Evolutionary conservation across 78 protist genomes (phyloP).

Genomic region (Andalucia godoyi): DNA sequence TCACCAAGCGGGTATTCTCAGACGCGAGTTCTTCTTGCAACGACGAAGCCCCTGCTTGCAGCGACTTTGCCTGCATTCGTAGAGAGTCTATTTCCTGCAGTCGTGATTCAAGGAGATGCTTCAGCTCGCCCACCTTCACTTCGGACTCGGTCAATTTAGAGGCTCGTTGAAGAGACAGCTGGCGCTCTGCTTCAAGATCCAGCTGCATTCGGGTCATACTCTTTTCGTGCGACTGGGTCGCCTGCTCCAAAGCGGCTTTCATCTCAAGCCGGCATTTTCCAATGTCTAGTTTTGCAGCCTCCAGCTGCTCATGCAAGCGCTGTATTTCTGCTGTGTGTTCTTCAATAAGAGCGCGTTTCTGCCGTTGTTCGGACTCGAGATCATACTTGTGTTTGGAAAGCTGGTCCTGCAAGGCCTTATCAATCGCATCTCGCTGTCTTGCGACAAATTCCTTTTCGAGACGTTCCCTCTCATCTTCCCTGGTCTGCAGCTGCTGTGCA

Average conservation of each 20-base stretch:
- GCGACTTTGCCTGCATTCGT: too few relatives aligned
- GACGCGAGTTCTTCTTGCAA: too few relatives aligned
- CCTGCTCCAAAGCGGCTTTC: neutral
- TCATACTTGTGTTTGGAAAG: neutral
- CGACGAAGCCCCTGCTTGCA: too few relatives aligned
- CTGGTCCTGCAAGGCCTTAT: neutral
- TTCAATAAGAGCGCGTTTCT: neutral
- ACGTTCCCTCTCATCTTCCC: conserved; percentile 1
- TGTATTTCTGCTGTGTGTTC: neutral
- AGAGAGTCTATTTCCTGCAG: too few relatives aligned
- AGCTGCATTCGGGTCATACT: too few relatives aligned
- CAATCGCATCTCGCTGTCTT: neutral
- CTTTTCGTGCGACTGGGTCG: neutral
- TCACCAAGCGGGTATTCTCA: too few relatives aligned
- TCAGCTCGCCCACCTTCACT: neutral
- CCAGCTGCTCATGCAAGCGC: neutral
- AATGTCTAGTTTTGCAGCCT: neutral
- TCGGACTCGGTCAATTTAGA: neutral
- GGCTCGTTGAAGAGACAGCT: too few relatives aligned
- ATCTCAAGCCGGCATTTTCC: neutral
- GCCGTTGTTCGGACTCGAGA: neutral
- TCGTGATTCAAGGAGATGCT: too few relatives aligned
- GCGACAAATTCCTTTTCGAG: neutral
- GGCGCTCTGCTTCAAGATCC: too few relatives aligned
- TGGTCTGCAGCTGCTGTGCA: neutral